Evolutionary conservation across 139 green algal species (phyloP).

Genomic region (Desmodesmus armatus): DNA sequence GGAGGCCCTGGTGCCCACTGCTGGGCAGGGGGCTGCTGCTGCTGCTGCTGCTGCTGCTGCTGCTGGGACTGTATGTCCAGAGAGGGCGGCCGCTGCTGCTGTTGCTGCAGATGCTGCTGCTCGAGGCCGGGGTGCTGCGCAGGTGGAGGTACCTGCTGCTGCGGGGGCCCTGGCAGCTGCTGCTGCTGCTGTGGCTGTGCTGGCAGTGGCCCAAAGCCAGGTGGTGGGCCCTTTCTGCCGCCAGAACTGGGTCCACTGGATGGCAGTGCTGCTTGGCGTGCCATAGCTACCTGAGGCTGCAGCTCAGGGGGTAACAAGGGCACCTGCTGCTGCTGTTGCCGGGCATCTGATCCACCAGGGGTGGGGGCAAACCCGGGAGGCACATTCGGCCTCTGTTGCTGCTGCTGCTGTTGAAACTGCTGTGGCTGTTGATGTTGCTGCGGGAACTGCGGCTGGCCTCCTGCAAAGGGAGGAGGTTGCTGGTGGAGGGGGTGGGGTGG

Average conservation of each 20-base stretch:
- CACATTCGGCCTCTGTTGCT: slow-evolving; percentile 6
- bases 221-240: neutral
- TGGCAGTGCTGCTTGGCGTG: neutral
- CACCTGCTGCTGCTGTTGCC: slow-evolving; percentile 12
- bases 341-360: too few species aligned
- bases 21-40: neutral
- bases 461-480: neutral
- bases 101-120: neutral
- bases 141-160: neutral
- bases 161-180: neutral
- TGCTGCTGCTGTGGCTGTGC: neutral
- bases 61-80: neutral
- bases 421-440: neutral
- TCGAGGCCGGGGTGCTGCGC: neutral
- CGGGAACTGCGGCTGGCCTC: slow-evolving; percentile 10
- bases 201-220: neutral
- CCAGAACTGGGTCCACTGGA: neutral
- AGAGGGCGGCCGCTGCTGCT: neutral
- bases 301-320: too few species aligned
- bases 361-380: too few species aligned
- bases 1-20: neutral
- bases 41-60: slow-evolving; percentile 13
- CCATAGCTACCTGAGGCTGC: too few species aligned
- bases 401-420: neutral
- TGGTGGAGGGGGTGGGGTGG: neutral